These are phyloP conservation scores for Saccharomyces hybrid DNA, from an alignment of 1,139 yeast genomes.

Conservation along the genomic window DNA sequence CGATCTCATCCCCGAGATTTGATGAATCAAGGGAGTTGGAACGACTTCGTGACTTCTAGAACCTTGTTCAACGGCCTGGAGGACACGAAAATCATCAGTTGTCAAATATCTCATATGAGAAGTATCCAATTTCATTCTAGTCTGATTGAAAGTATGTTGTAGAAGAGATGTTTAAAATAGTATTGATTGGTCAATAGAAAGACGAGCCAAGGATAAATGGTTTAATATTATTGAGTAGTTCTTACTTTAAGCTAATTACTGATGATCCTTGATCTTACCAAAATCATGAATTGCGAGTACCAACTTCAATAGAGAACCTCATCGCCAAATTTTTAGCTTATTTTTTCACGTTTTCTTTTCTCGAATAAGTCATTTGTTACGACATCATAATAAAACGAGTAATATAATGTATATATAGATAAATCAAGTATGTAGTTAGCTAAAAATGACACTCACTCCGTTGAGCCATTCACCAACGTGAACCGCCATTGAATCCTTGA, in stretches of 20 bases:
- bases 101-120: constrained; percentile 90
- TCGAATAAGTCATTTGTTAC: background rate
- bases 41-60: constrained; percentile 91
- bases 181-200: background rate
- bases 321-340: background rate
- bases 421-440: background rate
- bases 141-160: background rate
- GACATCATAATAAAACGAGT: background rate
- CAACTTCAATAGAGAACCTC: background rate
- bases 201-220: background rate
- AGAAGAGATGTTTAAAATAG: background rate
- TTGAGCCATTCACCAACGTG: background rate
- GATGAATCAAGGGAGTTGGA: constrained; percentile 78
- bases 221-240: background rate
- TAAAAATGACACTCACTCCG: background rate
- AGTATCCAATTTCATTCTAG: constrained; percentile 78
- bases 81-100: constrained; percentile 81
- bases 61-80: constrained; percentile 86
- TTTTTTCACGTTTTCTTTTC: background rate
- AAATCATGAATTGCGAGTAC: background rate
- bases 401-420: background rate
- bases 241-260: background rate
- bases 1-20: constrained; percentile 70
- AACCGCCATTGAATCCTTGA: background rate
- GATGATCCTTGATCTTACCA: background rate